Percentiles rank a stretch among this genome's conserved stretches.
Conservation (phyloP, 768 basidiomycete species). For the Sistotremastrum suecicum region DNA sequence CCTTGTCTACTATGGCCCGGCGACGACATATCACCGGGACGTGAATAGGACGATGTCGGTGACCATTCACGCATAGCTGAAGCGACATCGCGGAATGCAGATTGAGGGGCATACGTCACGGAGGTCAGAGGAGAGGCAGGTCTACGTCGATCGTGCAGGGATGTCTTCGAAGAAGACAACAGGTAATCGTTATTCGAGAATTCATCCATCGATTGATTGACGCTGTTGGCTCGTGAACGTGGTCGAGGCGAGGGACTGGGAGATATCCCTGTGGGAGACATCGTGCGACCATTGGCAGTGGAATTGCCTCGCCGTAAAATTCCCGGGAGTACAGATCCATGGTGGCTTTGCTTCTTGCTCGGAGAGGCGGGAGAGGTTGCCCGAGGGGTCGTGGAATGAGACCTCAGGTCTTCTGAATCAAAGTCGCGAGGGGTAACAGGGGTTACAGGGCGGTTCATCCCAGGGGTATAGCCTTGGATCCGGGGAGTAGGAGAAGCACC, state of each 20-base stretch:
- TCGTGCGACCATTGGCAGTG: not conserved
- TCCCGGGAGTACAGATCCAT: not conserved
- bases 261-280: conserved; percentile 12
- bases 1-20: conserved; percentile 16
- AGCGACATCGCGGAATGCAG: conserved; percentile 1
- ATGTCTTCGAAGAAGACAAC: conserved; percentile 38
- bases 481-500: conserved; percentile 33
- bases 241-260: conserved; percentile 20
- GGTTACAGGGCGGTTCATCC: conserved; percentile 86
- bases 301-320: not conserved
- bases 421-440: conserved; percentile 81
- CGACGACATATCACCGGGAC: not conserved
- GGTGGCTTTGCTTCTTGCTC: conserved; percentile 7
- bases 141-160: conserved; percentile 29
- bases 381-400: conserved; percentile 59
- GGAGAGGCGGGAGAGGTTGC: conserved; percentile 49
- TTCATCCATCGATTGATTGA: too few species aligned
- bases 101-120: not conserved
- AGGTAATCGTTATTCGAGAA: conserved; percentile 22
- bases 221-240: conserved; percentile 13
- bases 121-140: conserved; percentile 32
- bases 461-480: conserved; percentile 75
- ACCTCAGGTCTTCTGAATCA: conserved; percentile 61
- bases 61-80: conserved; percentile 20
- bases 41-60: conserved; percentile 2